Evolutionary conservation across 2,329 filamentous ascomycete species (phyloP), one percentile per base, ranked within the genome.

Genomic region (Penicillium concentricum): DNA sequence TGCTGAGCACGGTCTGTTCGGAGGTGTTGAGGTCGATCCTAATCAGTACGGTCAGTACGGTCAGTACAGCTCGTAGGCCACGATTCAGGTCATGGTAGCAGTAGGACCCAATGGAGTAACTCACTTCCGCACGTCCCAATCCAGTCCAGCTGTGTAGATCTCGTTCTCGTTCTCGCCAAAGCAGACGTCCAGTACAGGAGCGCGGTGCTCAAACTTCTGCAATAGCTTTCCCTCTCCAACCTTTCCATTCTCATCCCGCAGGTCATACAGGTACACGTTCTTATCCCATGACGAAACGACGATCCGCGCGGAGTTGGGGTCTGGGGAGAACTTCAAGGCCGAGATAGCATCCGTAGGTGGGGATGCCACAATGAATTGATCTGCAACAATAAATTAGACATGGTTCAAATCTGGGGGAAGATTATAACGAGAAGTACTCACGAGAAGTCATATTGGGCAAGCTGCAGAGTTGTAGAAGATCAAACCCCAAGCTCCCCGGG

Each of bases 261-360:
- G 83, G 70, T 96, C 90, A 81, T 97, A 97, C 51, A 93, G 82
- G 76, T 97, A 96, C 54, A 96, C 86, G 72, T 91, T 86, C 75
- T 87, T 91, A 77, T 97, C 93, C 94, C 94, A 99, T 54, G 92
- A 96, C 12, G 92, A 89, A 66, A 93, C 92, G n/a, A 95, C 84
- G 37, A 99, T 83, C 66, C 87, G 88, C 52, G 87, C 83, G n/a
- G 87, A 86, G 59, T 82, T 78, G 24, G 91, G 89, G 62, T 82
- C 79, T 35, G 91, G 90, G 63, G 92, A 91, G 81, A 96, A 99
- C 70, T 86, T 86, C 69, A 97, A 80, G 24, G 91, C 83, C 46
- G 93, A 96, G 68, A 97, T 89, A 67, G 89, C 90, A 76, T 99
- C 94, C 65, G 83, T 84, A 12, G 94, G 94, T 45, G 92, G 87